A percentile compares a stretch with the other conserved stretches of the same genome.
These are phyloP conservation scores for Xylaria hypoxylon DNA, from an alignment of 2,329 filamentous ascomycete genomes.

Conservation along the genomic window DNA sequence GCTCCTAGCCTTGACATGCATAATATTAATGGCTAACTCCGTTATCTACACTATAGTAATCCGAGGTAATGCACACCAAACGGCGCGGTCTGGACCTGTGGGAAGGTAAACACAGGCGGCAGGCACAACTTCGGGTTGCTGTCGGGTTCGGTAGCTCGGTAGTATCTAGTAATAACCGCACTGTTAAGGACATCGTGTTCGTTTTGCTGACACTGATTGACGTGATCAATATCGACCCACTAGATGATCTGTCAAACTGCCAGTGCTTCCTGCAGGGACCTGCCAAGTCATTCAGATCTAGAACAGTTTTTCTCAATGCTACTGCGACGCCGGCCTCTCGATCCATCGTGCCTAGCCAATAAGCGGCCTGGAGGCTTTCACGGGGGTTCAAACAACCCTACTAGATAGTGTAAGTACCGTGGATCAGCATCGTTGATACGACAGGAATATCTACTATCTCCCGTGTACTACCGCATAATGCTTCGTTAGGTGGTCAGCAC, in stretches of 20 bases:
- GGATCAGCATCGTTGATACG: conserved; percentile 18
- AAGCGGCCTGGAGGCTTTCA: conserved; percentile 26
- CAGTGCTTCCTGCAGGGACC: conserved; percentile 28
- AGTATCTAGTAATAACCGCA: conserved; percentile 5
- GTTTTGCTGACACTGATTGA: conserved; percentile 35
- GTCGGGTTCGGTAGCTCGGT: no score
- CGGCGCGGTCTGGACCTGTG: not conserved
- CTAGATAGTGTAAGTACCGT: conserved; percentile 3
- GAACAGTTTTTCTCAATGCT: not conserved
- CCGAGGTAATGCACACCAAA: not conserved
- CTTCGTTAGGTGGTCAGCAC: conserved; percentile 24
- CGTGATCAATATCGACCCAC: conserved; percentile 27
- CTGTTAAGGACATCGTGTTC: conserved; percentile 31
- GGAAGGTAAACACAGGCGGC: not conserved
- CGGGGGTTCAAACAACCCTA: conserved; percentile 17
- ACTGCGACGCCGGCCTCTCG: conserved; percentile 12
- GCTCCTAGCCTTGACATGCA: not conserved
- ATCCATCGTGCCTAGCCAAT: conserved; percentile 28
- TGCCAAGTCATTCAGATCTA: conserved; percentile 25
- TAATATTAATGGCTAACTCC: conserved; percentile 1
- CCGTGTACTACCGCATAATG: not conserved
- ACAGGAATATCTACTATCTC: not conserved
- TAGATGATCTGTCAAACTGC: conserved; percentile 28
- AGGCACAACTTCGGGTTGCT: not conserved
- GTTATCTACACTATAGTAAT: not conserved